A percentile compares a stretch with the other conserved stretches of the same genome.
phyloP scores from a whole-genome alignment of 139 green algal species.

The Cymbomonas tetramitiformis region DNA sequence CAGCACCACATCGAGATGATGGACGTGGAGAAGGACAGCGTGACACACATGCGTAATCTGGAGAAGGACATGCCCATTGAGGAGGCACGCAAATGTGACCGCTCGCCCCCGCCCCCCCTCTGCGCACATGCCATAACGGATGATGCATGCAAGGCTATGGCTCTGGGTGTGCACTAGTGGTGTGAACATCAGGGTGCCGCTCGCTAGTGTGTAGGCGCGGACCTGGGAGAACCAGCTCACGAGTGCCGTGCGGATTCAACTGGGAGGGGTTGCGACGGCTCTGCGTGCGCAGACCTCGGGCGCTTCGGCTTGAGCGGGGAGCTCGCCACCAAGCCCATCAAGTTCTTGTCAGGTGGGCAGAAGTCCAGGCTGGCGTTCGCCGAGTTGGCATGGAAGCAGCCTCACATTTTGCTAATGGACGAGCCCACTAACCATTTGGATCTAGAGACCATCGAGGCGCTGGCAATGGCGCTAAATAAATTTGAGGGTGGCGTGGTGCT shows the following conservation, averaged over 20 bases:
- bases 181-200: too few species aligned
- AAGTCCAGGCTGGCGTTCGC: constrained; percentile 80
- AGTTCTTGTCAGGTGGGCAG: constrained; percentile 81
- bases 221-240: too few species aligned
- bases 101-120: too few species aligned
- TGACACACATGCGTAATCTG: constrained; percentile 30
- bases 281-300: constrained; percentile 65
- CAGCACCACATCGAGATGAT: constrained; percentile 93
- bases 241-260: too few species aligned
- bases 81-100: too few species aligned
- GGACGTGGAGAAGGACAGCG: constrained; percentile 48
- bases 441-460: constrained; percentile 37
- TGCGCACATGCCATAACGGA: too few species aligned
- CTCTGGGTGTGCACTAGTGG: too few species aligned
- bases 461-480: constrained; percentile 32
- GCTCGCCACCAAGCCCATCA: constrained; percentile 78
- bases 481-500: constrained; percentile 34
- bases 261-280: too few species aligned
- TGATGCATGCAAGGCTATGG: too few species aligned
- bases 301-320: constrained; percentile 68
- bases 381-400: constrained; percentile 50
- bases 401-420: constrained; percentile 41
- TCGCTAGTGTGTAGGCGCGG: too few species aligned
- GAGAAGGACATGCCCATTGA: constrained; percentile 37
- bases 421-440: constrained; percentile 43